Evolutionary conservation across 164 flowering plant species (phyloP).

Genomic region (Amborella trichopoda): DNA sequence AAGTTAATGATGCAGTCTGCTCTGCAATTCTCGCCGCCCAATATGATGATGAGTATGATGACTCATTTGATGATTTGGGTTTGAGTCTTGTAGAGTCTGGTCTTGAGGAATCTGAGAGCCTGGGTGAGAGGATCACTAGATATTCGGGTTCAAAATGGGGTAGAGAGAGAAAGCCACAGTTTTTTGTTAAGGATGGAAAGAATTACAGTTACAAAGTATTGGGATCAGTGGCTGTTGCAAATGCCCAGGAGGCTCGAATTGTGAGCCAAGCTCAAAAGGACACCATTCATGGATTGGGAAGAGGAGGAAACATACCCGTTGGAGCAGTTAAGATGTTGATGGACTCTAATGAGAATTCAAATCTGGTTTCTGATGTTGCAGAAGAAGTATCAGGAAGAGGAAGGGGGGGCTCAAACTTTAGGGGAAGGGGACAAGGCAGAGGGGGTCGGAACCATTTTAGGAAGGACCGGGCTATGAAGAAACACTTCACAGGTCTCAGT

Average conservation of each 20-base stretch:
- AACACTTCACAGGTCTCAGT: conserved; percentile 54
- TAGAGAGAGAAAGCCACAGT: conserved; percentile 67
- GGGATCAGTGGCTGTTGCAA: conserved; percentile 67
- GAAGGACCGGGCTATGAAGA: conserved; percentile 66
- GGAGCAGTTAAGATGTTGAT: conserved; percentile 46
- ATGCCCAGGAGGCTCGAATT: conserved; percentile 53
- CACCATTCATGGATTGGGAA: conserved; percentile 76
- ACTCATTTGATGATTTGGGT: conserved; percentile 93
- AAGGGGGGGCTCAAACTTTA: conserved; percentile 8
- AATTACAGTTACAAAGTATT: conserved; percentile 92
- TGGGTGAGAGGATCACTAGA: conserved; percentile 27
- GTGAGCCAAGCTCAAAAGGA: conserved; percentile 55
- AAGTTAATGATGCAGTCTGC: conserved; percentile 26
- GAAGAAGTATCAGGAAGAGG: conserved; percentile 26
- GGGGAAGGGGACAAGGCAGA: conserved; percentile 24
- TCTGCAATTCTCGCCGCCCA: conserved; percentile 45
- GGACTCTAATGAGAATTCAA: conserved; percentile 18
- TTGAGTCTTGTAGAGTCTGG: conserved; percentile 62
- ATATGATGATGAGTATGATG: conserved; percentile 98
- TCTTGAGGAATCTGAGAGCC: conserved; percentile 43
- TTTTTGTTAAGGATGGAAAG: conserved; percentile 92
- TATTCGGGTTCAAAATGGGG: conserved; percentile 45
- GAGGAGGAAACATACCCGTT: conserved; percentile 77
- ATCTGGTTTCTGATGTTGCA: conserved; percentile 18
- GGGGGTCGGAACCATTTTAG: conserved; percentile 37